Evolutionary conservation across 2,329 filamentous ascomycete genomes (phyloP), one percentile per base, ranked within the genome.

Genomic region (Xylariaceae sp.): DNA sequence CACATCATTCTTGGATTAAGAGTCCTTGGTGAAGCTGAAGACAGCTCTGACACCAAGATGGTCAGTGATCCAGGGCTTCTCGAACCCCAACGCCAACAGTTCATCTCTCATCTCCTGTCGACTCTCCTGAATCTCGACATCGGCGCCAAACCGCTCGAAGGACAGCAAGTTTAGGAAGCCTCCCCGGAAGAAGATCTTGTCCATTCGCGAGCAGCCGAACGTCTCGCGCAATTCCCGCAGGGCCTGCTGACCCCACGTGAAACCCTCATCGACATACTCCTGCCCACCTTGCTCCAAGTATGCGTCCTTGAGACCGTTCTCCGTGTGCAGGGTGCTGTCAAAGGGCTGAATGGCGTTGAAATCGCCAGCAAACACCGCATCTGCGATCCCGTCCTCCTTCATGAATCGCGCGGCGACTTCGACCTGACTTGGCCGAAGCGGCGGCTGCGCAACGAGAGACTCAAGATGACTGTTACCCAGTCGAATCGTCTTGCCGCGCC

Each of bases 241-340:
- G 8, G 74, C 75, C 72, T 83, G 81, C 61, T 81, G 77, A 0
- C 82, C 82, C 81, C 82, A 84, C 0, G 82, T 84, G 62, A 77
- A 79, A 0, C 77, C 80, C 4, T 76, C 73, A 0, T 77, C 75
- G 50, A 70, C 73, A 47, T 77, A 76, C 60, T 82, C 80, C 2
- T 65, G 51, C 0, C 80, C 80, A 1, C 79, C 80, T 7, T 75
- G 70, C 58, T 76, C 75, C 7, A 84, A 72, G 65, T 78, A 84
- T 0, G 77, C 77, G 65, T 84, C 82, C 13, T 71, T 70, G 1
- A 84, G 75, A 0, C 68, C 68, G 56, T 82, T 79, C 1, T 80
- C 76, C 6, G 62, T 62, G 54, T 80, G 78, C 18, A 82, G 68
- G 1, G 70, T 73, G 15, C 68, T 62, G 66, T 84, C 82, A 58